phyloP scores from a whole-genome alignment of 2,329 filamentous ascomycete species.

The Septoria linicola region DNA sequence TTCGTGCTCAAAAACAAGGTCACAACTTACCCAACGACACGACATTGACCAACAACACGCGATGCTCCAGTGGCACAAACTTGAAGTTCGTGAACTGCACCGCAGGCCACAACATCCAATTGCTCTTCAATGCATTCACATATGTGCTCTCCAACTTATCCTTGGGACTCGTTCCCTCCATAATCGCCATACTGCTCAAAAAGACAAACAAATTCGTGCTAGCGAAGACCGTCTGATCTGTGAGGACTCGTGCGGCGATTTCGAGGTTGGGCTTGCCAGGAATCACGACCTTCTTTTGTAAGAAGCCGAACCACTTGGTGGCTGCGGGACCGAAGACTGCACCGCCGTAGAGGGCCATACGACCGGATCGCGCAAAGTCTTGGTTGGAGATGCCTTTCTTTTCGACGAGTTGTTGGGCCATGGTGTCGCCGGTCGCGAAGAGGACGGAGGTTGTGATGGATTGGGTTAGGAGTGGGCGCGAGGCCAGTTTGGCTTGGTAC shows the following conservation, averaged over 20 bases:
- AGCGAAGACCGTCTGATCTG: slow-evolving; percentile 80
- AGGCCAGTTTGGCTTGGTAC: slow-evolving; percentile 82
- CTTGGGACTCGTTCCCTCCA: slow-evolving; percentile 50
- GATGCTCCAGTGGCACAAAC: slow-evolving; percentile 77
- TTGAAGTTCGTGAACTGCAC: slow-evolving; percentile 88
- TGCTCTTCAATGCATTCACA: slow-evolving; percentile 69
- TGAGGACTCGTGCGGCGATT: slow-evolving; percentile 72
- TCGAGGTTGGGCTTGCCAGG: slow-evolving; percentile 64
- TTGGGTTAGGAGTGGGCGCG: slow-evolving; percentile 84
- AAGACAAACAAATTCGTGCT: slow-evolving; percentile 81
- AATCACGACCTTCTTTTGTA: slow-evolving; percentile 67
- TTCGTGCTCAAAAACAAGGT: slow-evolving; percentile 7
- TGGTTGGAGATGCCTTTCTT: slow-evolving; percentile 74
- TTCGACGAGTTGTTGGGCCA: slow-evolving; percentile 90
- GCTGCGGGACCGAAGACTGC: slow-evolving; percentile 82
- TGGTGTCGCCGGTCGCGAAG: slow-evolving; percentile 86
- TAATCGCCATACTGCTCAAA: slow-evolving; percentile 72
- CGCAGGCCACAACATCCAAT: slow-evolving; percentile 83
- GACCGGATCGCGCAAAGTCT: slow-evolving; percentile 65
- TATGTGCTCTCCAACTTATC: slow-evolving; percentile 75
- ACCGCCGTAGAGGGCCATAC: slow-evolving; percentile 79
- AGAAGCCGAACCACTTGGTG: slow-evolving; percentile 80
- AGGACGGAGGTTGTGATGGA: slow-evolving; percentile 86
- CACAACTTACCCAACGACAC: slow-evolving; percentile 64
- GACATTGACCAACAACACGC: slow-evolving; percentile 83